phyloP scores from a whole-genome alignment of 2,329 filamentous ascomycete genomes.

The Exophiala lecanii-corni region DNA sequence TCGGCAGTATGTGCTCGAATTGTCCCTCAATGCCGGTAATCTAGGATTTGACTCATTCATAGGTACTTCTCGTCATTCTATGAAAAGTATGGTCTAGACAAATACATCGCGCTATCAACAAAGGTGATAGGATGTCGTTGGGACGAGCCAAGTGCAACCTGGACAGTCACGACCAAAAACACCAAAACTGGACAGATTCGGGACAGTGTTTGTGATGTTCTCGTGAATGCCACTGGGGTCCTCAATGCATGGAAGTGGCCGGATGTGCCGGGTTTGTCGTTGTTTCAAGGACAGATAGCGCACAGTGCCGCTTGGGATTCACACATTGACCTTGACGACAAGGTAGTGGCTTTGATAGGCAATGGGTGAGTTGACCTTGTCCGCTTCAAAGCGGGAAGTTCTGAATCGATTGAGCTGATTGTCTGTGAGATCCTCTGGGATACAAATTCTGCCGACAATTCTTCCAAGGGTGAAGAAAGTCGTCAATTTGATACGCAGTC shows the following conservation, averaged over 20 bases:
- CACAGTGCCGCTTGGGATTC: slow-evolving; percentile 44
- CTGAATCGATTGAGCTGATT: too few species aligned
- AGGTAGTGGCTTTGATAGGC: slow-evolving; percentile 17
- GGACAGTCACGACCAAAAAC: slow-evolving; percentile 6
- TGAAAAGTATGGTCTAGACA: slow-evolving; percentile 17
- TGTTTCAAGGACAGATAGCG: slow-evolving; percentile 43
- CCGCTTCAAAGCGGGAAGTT: too few species aligned
- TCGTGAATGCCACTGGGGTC: slow-evolving; percentile 41
- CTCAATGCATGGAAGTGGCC: slow-evolving; percentile 43
- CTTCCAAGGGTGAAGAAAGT: slow-evolving; percentile 27
- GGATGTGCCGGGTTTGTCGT: slow-evolving; percentile 42
- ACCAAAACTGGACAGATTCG: slow-evolving; percentile 20
- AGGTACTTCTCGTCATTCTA: slow-evolving; percentile 29
- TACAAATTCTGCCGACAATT: slow-evolving; percentile 15
- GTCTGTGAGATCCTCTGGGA: slow-evolving; percentile 12
- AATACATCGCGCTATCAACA: slow-evolving; percentile 6
- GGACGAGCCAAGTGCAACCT: slow-evolving; percentile 10
- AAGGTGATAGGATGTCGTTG: slow-evolving; percentile 5
- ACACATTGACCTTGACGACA: slow-evolving; percentile 5
- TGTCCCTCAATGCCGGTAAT: too few species aligned
- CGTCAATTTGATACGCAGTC: slow-evolving; percentile 28
- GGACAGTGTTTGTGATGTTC: slow-evolving; percentile 7
- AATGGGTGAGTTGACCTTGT: too few species aligned
- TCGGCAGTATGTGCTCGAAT: too few species aligned
- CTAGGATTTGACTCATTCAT: too few species aligned